A percentile compares a stretch with the other conserved stretches of the same genome.
Evolutionary conservation across 352 stramenopile genomes (phyloP).

Genomic region (Globisporangium apiculatum): DNA sequence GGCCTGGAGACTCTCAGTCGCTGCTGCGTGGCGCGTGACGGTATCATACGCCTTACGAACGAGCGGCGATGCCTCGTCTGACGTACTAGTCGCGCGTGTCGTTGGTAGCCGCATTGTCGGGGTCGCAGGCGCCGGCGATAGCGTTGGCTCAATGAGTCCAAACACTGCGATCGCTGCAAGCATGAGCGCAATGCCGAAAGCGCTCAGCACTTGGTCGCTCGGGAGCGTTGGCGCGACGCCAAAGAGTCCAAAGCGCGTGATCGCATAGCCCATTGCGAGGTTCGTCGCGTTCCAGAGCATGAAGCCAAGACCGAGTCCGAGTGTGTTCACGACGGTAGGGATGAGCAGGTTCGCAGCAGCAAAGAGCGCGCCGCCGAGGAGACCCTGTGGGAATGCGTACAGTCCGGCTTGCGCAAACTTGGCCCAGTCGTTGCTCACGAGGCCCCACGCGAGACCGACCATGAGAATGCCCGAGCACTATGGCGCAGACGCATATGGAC

Average conservation of each 20-base stretch:
- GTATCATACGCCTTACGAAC: neutral
- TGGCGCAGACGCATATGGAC: neutral
- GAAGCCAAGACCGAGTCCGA: slow-evolving; percentile 73
- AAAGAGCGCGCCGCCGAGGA: slow-evolving; percentile 72
- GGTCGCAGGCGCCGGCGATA: slow-evolving; percentile 8
- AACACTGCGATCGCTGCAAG: slow-evolving; percentile 74
- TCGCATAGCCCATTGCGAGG: slow-evolving; percentile 74
- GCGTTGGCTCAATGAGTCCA: slow-evolving; percentile 65
- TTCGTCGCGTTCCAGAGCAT: slow-evolving; percentile 87
- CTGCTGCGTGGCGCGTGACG: neutral
- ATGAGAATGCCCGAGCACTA: slow-evolving; percentile 83
- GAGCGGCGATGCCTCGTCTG: slow-evolving; percentile 31
- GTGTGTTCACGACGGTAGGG: slow-evolving; percentile 78
- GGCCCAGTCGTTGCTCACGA: slow-evolving; percentile 78
- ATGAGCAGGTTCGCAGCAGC: slow-evolving; percentile 79
- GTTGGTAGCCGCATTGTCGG: slow-evolving; percentile 12
- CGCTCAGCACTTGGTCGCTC: slow-evolving; percentile 39
- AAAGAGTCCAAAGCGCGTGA: slow-evolving; percentile 68
- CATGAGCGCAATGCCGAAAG: slow-evolving; percentile 73
- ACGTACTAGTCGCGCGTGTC: neutral
- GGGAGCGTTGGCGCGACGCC: slow-evolving; percentile 59
- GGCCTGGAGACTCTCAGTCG: slow-evolving; percentile 35
- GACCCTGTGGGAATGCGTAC: slow-evolving; percentile 70
- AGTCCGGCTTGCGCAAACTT: slow-evolving; percentile 68
- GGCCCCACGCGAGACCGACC: slow-evolving; percentile 64